phyloP scores from a whole-genome alignment of 1,284 basidiomycete genomes.

The Naganishia sp. region DNA sequence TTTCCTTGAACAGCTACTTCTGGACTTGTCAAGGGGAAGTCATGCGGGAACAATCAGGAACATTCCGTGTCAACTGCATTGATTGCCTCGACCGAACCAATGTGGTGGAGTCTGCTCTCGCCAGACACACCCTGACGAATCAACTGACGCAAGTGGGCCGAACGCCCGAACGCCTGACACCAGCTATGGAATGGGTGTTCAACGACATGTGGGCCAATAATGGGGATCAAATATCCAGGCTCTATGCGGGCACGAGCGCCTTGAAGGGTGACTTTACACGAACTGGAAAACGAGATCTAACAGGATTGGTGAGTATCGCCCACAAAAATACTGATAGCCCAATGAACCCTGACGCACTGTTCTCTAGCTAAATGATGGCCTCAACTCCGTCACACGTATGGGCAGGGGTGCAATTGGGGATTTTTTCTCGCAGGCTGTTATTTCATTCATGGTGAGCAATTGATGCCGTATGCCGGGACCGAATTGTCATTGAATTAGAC shows the following conservation, averaged over 20 bases:
- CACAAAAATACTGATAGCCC: neutral
- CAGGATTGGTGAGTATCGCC: slow-evolving; percentile 68
- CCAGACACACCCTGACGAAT: slow-evolving; percentile 73
- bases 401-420: slow-evolving; percentile 68
- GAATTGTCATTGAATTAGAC: too few relatives aligned
- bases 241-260: slow-evolving; percentile 62
- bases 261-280: slow-evolving; percentile 97
- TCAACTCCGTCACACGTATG: slow-evolving; percentile 81
- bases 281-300: slow-evolving; percentile 90
- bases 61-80: slow-evolving; percentile 86
- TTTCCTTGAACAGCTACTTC: slow-evolving; percentile 64
- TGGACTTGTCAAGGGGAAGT: slow-evolving; percentile 75
- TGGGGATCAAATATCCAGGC: slow-evolving; percentile 80
- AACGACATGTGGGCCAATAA: slow-evolving; percentile 97
- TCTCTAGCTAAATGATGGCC: slow-evolving; percentile 68
- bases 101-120: slow-evolving; percentile 87
- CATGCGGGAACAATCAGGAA: slow-evolving; percentile 78
- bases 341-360: slow-evolving; percentile 7
- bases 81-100: slow-evolving; percentile 90
- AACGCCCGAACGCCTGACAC: slow-evolving; percentile 39
- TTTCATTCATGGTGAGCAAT: slow-evolving; percentile 73
- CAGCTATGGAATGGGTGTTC: slow-evolving; percentile 73
- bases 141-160: slow-evolving; percentile 76
- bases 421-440: slow-evolving; percentile 93
- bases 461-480: neutral